Conservation (phyloP, 148 eudicot genomes). For the Fallopia convolvulus region DNA sequence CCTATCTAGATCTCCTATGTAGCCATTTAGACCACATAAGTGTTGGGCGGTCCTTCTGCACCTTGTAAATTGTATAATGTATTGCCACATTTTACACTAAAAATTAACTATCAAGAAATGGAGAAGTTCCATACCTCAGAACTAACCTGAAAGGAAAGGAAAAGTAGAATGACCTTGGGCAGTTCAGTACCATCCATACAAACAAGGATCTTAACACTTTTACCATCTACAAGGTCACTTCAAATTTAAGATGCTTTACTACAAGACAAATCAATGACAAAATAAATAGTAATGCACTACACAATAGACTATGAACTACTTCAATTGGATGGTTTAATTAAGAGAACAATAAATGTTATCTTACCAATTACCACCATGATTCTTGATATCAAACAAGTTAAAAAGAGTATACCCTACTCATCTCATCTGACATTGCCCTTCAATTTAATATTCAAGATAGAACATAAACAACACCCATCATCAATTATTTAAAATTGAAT, state of each 20-base stretch:
- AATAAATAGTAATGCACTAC: slow-evolving; percentile 1
- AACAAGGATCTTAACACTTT: slow-evolving; percentile 51
- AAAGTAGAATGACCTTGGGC: slow-evolving; percentile 65
- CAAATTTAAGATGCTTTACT: slow-evolving; percentile 64
- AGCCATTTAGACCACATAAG: too few species aligned
- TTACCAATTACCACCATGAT: slow-evolving; percentile 97
- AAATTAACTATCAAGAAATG: too few species aligned
- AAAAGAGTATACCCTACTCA: slow-evolving; percentile 60
- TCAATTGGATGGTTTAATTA: neutral
- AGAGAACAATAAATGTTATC: slow-evolving; percentile 23
- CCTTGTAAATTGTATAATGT: neutral
- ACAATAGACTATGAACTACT: slow-evolving; percentile 13
- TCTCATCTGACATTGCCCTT: slow-evolving; percentile 89
- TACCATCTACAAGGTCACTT: slow-evolving; percentile 61
- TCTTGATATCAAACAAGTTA: slow-evolving; percentile 70
- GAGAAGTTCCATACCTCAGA: slow-evolving; percentile 49
- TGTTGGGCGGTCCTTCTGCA: too few species aligned
- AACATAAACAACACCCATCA: slow-evolving; percentile 11
- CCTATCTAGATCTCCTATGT: too few species aligned
- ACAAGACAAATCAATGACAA: slow-evolving; percentile 21
- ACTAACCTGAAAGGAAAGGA: slow-evolving; percentile 76
- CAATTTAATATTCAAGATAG: slow-evolving; percentile 12
- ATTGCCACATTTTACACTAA: too few species aligned
- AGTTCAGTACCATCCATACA: slow-evolving; percentile 28
- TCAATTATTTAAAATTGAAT: neutral